These are phyloP conservation scores for Botryotinia calthae DNA, from an alignment of 2,329 filamentous ascomycete species.

Conservation along the genomic window DNA sequence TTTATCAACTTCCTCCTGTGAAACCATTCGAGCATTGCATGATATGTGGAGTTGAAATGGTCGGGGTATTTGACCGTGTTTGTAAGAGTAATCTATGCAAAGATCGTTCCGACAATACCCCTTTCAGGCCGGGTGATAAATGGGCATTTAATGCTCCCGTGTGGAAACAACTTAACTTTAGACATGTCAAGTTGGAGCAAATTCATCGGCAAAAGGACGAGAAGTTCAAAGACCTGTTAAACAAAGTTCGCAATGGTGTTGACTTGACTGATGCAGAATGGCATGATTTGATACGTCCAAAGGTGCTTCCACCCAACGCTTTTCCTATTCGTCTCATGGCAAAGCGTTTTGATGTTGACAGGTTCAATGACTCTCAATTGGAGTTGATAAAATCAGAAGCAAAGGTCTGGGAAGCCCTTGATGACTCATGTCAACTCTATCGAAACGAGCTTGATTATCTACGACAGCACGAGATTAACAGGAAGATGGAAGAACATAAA, in stretches of 20 bases:
- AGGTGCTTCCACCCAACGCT: constrained; percentile 22
- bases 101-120: not conserved
- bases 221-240: constrained; percentile 32
- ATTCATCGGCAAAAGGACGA: constrained; percentile 36
- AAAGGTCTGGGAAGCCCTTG: constrained; percentile 26
- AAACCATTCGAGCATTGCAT: constrained; percentile 34
- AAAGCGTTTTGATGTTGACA: constrained; percentile 23
- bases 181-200: constrained; percentile 31
- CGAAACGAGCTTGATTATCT: not conserved
- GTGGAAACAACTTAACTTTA: constrained; percentile 30
- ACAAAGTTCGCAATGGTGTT: constrained; percentile 33
- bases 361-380: constrained; percentile 25
- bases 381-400: constrained; percentile 17
- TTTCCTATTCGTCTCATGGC: constrained; percentile 33
- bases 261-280: constrained; percentile 28
- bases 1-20: constrained; percentile 37
- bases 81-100: constrained; percentile 21
- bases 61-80: constrained; percentile 4
- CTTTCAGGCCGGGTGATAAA: constrained; percentile 27
- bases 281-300: constrained; percentile 26
- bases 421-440: constrained; percentile 23
- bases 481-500: constrained; percentile 21
- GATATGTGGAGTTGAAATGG: constrained; percentile 29
- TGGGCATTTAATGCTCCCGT: constrained; percentile 35
- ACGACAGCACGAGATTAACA: constrained; percentile 10